Percentiles rank a stretch among this genome's conserved stretches.
Conservation (phyloP, 805 yeast genomes). For the Saturnispora saitoi region DNA sequence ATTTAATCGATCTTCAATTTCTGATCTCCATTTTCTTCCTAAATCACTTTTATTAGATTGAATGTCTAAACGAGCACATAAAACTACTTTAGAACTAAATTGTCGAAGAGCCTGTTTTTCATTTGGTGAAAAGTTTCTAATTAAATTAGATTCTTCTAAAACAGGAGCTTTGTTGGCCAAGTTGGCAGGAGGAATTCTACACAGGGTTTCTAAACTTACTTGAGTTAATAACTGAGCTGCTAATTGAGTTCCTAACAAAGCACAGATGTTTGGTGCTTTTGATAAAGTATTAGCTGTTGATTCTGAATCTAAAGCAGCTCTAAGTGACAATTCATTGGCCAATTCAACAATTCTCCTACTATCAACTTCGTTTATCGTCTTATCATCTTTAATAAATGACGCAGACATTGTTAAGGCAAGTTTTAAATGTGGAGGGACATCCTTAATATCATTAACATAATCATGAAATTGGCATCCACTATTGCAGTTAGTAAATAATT, state of each 20-base stretch:
- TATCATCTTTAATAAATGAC: background rate
- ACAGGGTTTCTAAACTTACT: conserved; percentile 62
- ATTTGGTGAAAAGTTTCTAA: conserved; percentile 32
- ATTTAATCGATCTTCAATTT: conserved; percentile 55
- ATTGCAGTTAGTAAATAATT: background rate
- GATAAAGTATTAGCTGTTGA: background rate
- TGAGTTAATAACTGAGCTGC: conserved; percentile 66
- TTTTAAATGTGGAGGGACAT: conserved; percentile 2
- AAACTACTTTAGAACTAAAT: conserved; percentile 65
- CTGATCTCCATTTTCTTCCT: conserved; percentile 53
- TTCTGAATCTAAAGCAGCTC: background rate
- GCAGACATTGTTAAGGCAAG: conserved; percentile 5
- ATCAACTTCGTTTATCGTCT: background rate
- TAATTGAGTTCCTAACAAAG: conserved; percentile 60
- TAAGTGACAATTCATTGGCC: background rate
- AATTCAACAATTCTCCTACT: background rate
- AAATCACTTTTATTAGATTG: conserved; percentile 31
- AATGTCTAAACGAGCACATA: conserved; percentile 76
- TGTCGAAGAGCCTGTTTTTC: conserved; percentile 69
- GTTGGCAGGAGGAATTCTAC: conserved; percentile 75
- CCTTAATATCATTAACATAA: background rate
- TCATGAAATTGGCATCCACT: background rate
- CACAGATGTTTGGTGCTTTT: conserved; percentile 72
- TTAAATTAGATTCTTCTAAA: conserved; percentile 45
- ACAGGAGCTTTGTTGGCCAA: conserved; percentile 56